Percentiles rank a stretch among this genome's conserved stretches.
These are phyloP conservation scores for Beauveria scarabaeidicola DNA, from an alignment of 2,329 filamentous ascomycete genomes.

Conservation along the genomic window DNA sequence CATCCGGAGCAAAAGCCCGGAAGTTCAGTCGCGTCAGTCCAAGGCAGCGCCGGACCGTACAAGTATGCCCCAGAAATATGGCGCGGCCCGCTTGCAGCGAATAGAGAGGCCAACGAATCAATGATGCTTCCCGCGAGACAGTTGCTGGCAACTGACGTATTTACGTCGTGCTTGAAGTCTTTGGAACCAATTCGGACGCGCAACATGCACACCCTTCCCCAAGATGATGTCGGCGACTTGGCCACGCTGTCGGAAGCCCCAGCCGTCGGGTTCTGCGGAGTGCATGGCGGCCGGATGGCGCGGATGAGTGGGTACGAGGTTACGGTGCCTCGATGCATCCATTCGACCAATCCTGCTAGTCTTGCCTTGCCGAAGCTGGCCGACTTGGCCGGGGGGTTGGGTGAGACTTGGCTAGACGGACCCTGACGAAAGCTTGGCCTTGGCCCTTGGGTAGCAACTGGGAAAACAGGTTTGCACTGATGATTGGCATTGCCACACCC, in stretches of 20 bases:
- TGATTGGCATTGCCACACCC: slow-evolving; percentile 8
- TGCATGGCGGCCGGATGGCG: not conserved
- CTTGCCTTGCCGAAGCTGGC: not conserved
- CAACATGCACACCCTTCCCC: not conserved
- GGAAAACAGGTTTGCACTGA: not conserved
- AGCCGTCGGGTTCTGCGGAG: not conserved
- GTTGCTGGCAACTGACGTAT: slow-evolving; percentile 1
- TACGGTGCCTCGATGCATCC: not conserved
- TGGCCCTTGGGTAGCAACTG: not conserved
- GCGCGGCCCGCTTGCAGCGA: not conserved
- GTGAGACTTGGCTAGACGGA: not conserved
- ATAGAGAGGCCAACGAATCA: not conserved
- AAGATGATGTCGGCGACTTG: too few relatives aligned
- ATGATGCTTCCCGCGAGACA: not conserved
- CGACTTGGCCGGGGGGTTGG: not conserved
- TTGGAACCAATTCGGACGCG: not conserved
- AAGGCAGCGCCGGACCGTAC: not conserved
- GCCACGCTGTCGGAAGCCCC: slow-evolving; percentile 1
- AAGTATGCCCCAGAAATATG: not conserved
- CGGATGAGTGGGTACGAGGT: not conserved
- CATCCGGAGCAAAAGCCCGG: not conserved
- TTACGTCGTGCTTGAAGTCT: not conserved
- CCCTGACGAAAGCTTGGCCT: not conserved
- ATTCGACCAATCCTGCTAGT: not conserved
- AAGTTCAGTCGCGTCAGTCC: not conserved